Conservation (phyloP, 345 rosid genomes). For the Crucihimalaya himalaica region DNA sequence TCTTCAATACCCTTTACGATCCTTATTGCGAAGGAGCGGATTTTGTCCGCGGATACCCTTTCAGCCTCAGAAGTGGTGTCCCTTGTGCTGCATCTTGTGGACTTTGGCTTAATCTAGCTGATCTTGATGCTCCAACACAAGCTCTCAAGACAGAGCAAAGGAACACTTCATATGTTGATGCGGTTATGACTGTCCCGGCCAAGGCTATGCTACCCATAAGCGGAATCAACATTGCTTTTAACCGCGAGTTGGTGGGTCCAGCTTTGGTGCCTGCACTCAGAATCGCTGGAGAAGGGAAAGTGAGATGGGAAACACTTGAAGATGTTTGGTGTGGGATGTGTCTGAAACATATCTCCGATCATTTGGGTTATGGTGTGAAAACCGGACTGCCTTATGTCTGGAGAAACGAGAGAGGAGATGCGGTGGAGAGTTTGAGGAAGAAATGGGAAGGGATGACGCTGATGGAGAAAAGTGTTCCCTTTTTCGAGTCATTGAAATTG, state of each 20-base stretch:
- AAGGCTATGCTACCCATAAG: constrained; percentile 70
- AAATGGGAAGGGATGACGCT: constrained; percentile 97
- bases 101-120: constrained; percentile 92
- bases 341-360: constrained; percentile 74
- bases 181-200: constrained; percentile 78
- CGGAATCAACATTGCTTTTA: constrained; percentile 86
- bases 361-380: constrained; percentile 83
- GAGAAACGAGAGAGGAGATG: constrained; percentile 84
- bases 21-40: constrained; percentile 83
- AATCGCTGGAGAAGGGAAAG: constrained; percentile 79
- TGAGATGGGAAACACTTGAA: constrained; percentile 95
- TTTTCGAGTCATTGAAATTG: constrained; percentile 71
- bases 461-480: constrained; percentile 88
- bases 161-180: constrained; percentile 78
- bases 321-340: constrained; percentile 98
- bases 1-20: constrained; percentile 92
- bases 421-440: constrained; percentile 80
- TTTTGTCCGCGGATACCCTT: constrained; percentile 97
- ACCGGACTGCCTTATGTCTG: constrained; percentile 86
- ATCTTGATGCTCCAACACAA: constrained; percentile 94
- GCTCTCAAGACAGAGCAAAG: constrained; percentile 81
- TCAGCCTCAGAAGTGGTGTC: constrained; percentile 84
- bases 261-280: constrained; percentile 75
- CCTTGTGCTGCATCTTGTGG: constrained; percentile 87
- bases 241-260: constrained; percentile 80